phyloP scores from a whole-genome alignment of 2,329 filamentous ascomycete species.

The Tolypocladium nubicola region DNA sequence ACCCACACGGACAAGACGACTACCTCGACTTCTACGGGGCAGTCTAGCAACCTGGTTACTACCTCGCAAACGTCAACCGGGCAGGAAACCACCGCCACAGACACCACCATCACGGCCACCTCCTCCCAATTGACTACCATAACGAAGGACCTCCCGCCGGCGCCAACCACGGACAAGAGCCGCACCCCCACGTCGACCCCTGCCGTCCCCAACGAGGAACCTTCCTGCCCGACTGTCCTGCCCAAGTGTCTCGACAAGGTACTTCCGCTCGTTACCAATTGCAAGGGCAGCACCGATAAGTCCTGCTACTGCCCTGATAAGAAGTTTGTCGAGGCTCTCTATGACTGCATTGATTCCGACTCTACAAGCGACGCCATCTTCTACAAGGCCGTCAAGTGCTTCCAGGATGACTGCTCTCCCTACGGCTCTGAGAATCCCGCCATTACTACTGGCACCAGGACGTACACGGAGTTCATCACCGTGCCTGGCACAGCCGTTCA shows the following conservation, averaged over 20 bases:
- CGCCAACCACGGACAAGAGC: background rate
- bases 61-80: background rate
- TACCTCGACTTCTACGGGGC: background rate
- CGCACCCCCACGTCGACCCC: background rate
- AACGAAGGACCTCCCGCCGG: background rate
- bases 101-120: background rate
- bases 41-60: background rate
- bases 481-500: background rate
- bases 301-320: background rate
- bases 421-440: background rate
- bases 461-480: background rate
- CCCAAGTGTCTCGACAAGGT: background rate
- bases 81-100: no score
- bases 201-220: background rate
- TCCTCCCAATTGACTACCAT: background rate
- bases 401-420: background rate
- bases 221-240: background rate
- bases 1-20: background rate
- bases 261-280: background rate
- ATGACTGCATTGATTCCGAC: background rate
- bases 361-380: background rate
- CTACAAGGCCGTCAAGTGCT: background rate
- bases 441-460: background rate
- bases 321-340: background rate
- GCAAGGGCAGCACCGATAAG: background rate